These are phyloP conservation scores for Chrysanthemum makinoi DNA, from an alignment of 129 eudicot species.

Conservation along the genomic window DNA sequence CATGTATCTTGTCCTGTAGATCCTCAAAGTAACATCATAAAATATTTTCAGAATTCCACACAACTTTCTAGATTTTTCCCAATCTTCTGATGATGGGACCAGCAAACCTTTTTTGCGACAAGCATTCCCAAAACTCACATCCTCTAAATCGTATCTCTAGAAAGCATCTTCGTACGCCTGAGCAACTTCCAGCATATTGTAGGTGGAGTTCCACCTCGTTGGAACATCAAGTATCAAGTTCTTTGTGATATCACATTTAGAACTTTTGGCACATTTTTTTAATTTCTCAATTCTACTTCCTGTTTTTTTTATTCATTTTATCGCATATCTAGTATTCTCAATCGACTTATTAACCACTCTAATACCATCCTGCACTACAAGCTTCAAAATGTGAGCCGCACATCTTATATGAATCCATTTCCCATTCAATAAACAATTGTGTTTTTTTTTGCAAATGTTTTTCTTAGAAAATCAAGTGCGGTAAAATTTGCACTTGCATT, in stretches of 20 bases:
- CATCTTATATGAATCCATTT: too few species aligned
- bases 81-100: background rate
- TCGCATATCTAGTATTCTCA: too few species aligned
- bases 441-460: too few species aligned
- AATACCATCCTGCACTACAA: too few species aligned
- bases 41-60: too few species aligned
- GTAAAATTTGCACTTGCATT: too few species aligned
- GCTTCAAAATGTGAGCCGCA: too few species aligned
- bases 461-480: too few species aligned
- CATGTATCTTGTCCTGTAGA: background rate
- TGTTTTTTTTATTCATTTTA: too few species aligned
- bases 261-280: background rate
- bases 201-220: slow-evolving; percentile 9
- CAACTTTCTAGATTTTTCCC: background rate
- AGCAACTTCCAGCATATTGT: slow-evolving; percentile 2
- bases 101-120: background rate
- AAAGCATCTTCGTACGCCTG: background rate
- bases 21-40: background rate
- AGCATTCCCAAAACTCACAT: background rate
- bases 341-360: too few species aligned
- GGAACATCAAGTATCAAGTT: background rate
- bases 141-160: background rate
- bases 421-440: too few species aligned
- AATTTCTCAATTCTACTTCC: background rate
- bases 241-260: background rate